These are phyloP conservation scores for Austroboletus niveus DNA, from an alignment of 1,284 basidiomycete species.

Conservation along the genomic window DNA sequence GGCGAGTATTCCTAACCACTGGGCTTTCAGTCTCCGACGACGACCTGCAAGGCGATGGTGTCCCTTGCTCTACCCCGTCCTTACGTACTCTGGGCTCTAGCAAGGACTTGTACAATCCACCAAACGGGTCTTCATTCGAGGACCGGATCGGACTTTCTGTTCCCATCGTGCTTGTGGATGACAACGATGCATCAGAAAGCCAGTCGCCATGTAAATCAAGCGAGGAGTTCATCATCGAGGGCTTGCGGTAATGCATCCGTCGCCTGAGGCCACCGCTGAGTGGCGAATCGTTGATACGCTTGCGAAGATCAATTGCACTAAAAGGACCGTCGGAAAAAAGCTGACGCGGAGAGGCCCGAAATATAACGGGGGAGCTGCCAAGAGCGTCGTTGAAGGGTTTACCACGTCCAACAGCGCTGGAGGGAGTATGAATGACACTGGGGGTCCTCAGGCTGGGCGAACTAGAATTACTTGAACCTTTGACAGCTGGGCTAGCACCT, in stretches of 20 bases:
- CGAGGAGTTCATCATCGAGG: constrained; percentile 38
- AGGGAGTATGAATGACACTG: constrained; percentile 30
- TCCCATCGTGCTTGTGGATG: constrained; percentile 23
- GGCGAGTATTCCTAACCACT: constrained; percentile 48
- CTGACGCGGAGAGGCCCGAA: constrained; percentile 38
- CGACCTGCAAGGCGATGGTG: constrained; percentile 34
- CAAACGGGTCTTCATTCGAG: constrained; percentile 35
- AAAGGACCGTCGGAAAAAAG: constrained; percentile 36
- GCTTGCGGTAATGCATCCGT: constrained; percentile 32
- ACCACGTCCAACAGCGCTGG: constrained; percentile 23
- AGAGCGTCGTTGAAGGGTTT: constrained; percentile 32
- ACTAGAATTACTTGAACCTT: constrained; percentile 27
- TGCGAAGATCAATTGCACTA: constrained; percentile 30
- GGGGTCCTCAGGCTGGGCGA: constrained; percentile 31
- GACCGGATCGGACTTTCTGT: constrained; percentile 21
- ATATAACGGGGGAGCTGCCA: constrained; percentile 35
- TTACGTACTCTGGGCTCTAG: constrained; percentile 14
- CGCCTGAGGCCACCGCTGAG: constrained; percentile 28
- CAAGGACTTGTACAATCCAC: constrained; percentile 30
- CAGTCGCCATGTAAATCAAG: constrained; percentile 43
- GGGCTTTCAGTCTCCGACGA: constrained; percentile 54
- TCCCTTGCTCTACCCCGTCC: constrained; percentile 13
- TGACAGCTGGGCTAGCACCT: constrained; percentile 41
- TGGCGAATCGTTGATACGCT: constrained; percentile 35
- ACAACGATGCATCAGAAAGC: constrained; percentile 42